These are phyloP conservation scores for Thielaviopsis euricoi DNA, from an alignment of 2,329 filamentous ascomycete genomes.

Conservation along the genomic window DNA sequence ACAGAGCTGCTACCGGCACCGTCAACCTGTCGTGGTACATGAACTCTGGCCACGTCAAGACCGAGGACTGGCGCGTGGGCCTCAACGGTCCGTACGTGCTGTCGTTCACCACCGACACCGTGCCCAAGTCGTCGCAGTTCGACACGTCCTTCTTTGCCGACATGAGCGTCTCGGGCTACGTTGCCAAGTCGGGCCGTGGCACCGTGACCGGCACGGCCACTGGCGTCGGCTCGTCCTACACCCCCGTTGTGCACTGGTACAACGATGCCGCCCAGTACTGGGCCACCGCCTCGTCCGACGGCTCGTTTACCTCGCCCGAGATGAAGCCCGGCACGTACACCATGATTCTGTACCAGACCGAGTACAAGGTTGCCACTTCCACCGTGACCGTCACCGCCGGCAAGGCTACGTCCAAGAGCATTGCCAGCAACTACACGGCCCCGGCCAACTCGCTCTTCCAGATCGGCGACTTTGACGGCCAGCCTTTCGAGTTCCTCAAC, in stretches of 20 bases:
- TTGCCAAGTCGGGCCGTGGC: constrained; percentile 37
- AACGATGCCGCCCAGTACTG: constrained; percentile 49
- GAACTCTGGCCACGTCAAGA: constrained; percentile 48
- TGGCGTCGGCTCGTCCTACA: constrained; percentile 32
- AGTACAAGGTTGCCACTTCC: constrained; percentile 35
- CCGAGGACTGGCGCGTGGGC: constrained; percentile 43
- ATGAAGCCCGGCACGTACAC: constrained; percentile 55
- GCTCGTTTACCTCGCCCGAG: constrained; percentile 43
- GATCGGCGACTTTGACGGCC: constrained; percentile 50
- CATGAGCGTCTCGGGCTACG: constrained; percentile 40
- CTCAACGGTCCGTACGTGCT: constrained; percentile 51
- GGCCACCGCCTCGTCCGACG: constrained; percentile 36
- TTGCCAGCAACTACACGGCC: constrained; percentile 28
- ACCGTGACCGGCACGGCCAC: constrained; percentile 43
- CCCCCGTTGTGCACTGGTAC: constrained; percentile 49
- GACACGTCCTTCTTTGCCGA: constrained; percentile 44
- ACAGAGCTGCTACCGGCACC: constrained; percentile 37
- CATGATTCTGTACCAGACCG: constrained; percentile 47
- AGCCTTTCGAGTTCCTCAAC: constrained; percentile 48
- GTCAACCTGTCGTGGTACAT: constrained; percentile 51
- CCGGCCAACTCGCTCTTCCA: constrained; percentile 40
- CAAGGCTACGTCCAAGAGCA: constrained; percentile 29
- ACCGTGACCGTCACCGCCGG: constrained; percentile 34
- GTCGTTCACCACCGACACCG: constrained; percentile 39
- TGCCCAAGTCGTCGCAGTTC: constrained; percentile 29